Percentiles rank a stretch among this genome's conserved stretches.
These are phyloP conservation scores for Podosphaera xanthii DNA, from an alignment of 2,329 filamentous ascomycete species.

Conservation along the genomic window DNA sequence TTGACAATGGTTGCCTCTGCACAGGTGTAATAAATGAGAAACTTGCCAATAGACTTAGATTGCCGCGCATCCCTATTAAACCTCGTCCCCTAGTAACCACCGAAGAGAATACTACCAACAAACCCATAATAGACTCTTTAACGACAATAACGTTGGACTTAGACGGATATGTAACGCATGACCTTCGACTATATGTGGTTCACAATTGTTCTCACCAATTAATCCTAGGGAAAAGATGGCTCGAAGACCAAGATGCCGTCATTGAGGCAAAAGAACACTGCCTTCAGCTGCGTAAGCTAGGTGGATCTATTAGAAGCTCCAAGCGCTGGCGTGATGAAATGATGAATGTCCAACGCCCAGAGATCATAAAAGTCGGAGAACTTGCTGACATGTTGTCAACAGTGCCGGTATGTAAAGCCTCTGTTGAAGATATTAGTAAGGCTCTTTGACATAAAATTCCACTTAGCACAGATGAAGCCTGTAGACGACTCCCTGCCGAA, in stretches of 20 bases:
- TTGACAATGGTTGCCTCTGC: neutral
- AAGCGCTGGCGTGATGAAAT: neutral
- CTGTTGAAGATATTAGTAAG: no score
- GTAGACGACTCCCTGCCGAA: no score
- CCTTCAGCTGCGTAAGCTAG: neutral
- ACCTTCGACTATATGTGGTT: neutral
- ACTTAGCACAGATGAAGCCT: no score
- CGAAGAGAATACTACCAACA: neutral
- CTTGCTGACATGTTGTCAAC: no score
- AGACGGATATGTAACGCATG: neutral
- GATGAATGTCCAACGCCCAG: neutral
- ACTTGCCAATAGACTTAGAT: neutral
- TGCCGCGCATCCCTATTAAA: neutral
- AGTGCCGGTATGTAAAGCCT: no score
- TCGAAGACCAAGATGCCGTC: neutral
- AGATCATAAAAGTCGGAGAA: no score
- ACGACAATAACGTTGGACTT: neutral
- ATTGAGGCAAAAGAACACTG: neutral
- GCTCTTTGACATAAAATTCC: no score
- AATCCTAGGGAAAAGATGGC: neutral
- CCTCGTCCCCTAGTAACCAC: neutral
- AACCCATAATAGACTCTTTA: neutral
- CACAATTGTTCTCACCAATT: neutral
- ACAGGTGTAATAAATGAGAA: neutral
- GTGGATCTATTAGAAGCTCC: neutral